Evolutionary conservation across 495 filamentous ascomycete genomes (phyloP), one percentile per base, ranked within the genome.

Genomic region (Penicillium goetzii): DNA sequence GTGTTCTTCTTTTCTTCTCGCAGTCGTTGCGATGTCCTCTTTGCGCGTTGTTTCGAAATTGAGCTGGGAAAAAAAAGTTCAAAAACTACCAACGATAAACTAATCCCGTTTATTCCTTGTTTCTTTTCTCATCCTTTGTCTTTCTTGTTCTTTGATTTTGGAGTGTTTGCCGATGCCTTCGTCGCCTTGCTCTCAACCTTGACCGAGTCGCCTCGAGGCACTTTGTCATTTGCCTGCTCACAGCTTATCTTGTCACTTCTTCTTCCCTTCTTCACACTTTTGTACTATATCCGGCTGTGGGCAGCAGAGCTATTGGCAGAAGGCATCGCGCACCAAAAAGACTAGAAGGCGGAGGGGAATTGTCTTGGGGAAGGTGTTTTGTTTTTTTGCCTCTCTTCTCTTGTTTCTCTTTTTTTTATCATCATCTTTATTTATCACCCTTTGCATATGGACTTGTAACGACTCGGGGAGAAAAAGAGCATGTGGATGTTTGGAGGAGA

Each of bases 51-150:
- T 49, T 68, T 69, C 53, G 65, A 67, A 28, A 41, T 68, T 70
- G 60, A 72, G 69, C 68, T 70, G 69, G 65, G 58, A 71, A 72
- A 68, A 68, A 73, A 68, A 73, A 65, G 54, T 66, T 61, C 43
- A 68, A 73, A 71, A 74, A 60, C 58, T 59, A 54, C 43, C 67
- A 64, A 67, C 57, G 51, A 72, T 72, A 74, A 70, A 74, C 58
- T 72, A 68, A 72, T 70, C 4, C 30, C 62, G 47, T 61, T 58
- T 62, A 32, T 51, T 65, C 28, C 64, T 59, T 19, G 17, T 38
- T 33, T 36, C 14, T n/a, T 61, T 19, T 61, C 25, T 54, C 26
- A 25, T 30, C 11, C 33, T 28, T 60, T 33, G 26, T 59, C 52
- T 62, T 59, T 61, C 56, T 64, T 63, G 62, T 40, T 67, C 70